A percentile compares a stretch with the other conserved stretches of the same genome.
phyloP scores from a whole-genome alignment of 257 asterid genomes.

The Scutellaria galericulata region DNA sequence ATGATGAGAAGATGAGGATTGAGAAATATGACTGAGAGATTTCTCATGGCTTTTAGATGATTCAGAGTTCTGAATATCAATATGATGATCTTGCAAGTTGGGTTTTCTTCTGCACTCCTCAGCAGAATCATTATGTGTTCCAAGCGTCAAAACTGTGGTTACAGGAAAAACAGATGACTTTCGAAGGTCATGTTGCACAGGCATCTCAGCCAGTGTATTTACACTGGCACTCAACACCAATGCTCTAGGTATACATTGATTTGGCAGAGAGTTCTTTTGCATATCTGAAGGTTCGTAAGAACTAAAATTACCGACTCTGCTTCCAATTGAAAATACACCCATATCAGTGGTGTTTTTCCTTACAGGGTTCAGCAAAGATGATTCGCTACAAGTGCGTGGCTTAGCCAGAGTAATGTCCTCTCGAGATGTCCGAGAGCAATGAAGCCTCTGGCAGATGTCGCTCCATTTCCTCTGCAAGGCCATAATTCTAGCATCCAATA shows the following conservation, averaged over 20 bases:
- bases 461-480: conserved; percentile 80
- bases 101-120: conserved; percentile 42
- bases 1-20: conserved; percentile 47
- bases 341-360: conserved; percentile 38
- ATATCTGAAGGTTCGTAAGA: conserved; percentile 40
- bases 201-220: conserved; percentile 43
- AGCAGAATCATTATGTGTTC: conserved; percentile 54
- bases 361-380: conserved; percentile 37
- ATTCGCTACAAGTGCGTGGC: conserved; percentile 41
- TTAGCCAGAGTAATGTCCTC: conserved; percentile 43
- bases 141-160: conserved; percentile 85
- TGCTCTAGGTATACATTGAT: conserved; percentile 37
- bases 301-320: conserved; percentile 39
- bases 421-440: conserved; percentile 48
- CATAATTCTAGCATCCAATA: conserved; percentile 58
- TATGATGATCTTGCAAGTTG: conserved; percentile 39
- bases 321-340: conserved; percentile 41
- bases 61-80: conserved; percentile 37
- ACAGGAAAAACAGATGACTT: conserved; percentile 47
- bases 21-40: conserved; percentile 41
- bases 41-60: conserved; percentile 52
- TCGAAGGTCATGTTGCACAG: conserved; percentile 37
- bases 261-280: conserved; percentile 38
- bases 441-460: conserved; percentile 82
- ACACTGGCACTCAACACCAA: conserved; percentile 32